Percentiles rank a stretch among this genome's conserved stretches.
phyloP scores from a whole-genome alignment of 2,329 filamentous ascomycete genomes.

The Aspergillus vadensis region DNA sequence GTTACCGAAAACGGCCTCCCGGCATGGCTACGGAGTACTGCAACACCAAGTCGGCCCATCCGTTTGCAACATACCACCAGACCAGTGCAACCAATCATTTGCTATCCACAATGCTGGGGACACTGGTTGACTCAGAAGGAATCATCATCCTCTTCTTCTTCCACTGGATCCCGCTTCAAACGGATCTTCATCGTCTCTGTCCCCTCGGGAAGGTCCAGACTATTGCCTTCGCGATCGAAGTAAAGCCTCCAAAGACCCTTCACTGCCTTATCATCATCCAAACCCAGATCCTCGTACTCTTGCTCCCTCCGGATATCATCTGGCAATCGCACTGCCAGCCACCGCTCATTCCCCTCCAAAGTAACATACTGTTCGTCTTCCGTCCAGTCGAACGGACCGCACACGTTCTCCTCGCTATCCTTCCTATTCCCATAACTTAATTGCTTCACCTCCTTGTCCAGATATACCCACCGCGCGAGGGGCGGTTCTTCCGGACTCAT shows the following conservation, averaged over 20 bases:
- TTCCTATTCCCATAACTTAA: background rate
- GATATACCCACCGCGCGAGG: slow-evolving; percentile 5
- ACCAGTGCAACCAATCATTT: background rate
- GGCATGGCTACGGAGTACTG: background rate
- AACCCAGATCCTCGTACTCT: background rate
- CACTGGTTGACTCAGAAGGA: background rate
- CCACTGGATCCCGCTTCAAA: background rate
- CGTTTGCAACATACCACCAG: background rate
- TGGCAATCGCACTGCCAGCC: slow-evolving; percentile 7
- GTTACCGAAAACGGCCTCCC: background rate
- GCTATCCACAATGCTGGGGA: background rate
- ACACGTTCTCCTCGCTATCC: slow-evolving; percentile 1
- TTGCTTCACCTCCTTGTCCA: background rate
- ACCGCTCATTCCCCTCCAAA: background rate
- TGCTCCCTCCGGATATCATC: background rate
- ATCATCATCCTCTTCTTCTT: background rate
- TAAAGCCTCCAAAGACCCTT: slow-evolving; percentile 1
- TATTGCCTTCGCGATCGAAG: slow-evolving; percentile 6
- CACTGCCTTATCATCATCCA: background rate
- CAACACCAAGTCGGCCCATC: background rate
- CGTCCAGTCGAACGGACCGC: slow-evolving; percentile 2
- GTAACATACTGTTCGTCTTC: slow-evolving; percentile 2
- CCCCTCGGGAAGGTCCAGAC: background rate
- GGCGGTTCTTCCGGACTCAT: background rate
- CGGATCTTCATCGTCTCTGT: slow-evolving; percentile 1